phyloP scores from a whole-genome alignment of 139 green algal genomes.

The Pleodorina starrii region DNA sequence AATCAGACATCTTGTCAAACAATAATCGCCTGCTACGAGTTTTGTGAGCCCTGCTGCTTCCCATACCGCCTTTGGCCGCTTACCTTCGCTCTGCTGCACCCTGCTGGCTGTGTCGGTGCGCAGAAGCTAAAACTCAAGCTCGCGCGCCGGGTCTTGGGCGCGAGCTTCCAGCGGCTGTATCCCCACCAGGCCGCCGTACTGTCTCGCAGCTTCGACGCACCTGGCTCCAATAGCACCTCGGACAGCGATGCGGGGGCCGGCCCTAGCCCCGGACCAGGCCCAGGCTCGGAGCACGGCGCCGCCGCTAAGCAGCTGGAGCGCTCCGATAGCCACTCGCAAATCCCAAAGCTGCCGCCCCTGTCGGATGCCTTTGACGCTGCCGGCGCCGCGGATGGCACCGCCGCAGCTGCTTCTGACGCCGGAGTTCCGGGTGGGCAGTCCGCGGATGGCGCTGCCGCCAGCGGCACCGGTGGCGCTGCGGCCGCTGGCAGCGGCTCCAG shows the following conservation, averaged over 20 bases:
- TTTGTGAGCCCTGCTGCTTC: neutral
- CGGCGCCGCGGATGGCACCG: neutral
- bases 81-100: too few relatives aligned
- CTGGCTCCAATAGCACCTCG: neutral
- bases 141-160: slow-evolving; percentile 6
- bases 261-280: neutral
- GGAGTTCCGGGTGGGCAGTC: neutral
- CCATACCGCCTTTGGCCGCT: too few relatives aligned
- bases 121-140: slow-evolving; percentile 42
- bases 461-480: neutral
- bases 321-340: neutral
- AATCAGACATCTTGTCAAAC: too few relatives aligned
- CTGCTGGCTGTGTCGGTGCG: too few relatives aligned
- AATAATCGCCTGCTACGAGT: too few relatives aligned
- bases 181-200: neutral
- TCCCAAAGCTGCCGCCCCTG: slow-evolving; percentile 22
- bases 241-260: neutral
- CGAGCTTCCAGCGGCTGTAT: neutral
- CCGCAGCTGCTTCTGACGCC: neutral
- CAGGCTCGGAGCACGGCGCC: neutral
- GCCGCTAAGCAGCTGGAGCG: neutral
- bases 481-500: too few relatives aligned
- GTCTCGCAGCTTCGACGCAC: neutral
- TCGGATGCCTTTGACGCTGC: neutral
- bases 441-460: neutral